Evolutionary conservation across 2,329 filamentous ascomycete genomes (phyloP), one percentile per base, ranked within the genome.

Genomic region (Exophiala phaeomuriformis): DNA sequence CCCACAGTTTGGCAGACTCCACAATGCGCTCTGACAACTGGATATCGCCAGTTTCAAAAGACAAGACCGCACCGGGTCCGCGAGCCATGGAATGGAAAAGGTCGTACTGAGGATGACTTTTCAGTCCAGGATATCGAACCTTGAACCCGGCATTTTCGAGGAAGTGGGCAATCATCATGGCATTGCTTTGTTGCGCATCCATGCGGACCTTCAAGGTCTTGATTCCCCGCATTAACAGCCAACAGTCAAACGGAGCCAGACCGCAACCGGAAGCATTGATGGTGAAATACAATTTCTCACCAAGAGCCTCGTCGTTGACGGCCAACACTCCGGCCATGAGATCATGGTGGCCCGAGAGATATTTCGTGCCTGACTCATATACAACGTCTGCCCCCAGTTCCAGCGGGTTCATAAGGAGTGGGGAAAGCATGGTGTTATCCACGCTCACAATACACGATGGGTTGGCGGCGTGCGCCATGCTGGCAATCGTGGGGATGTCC

Each of bases 371-470:
- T 29, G 88, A 95, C 74, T 98, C 93, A 72, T 98, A 98, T 52
- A 95, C 89, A 62, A 98, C 86, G 65, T 98, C 93, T 10, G 91
- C 90, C 53, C 94, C 93, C 30, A 97, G 79, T 57, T 97, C 91
- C 12, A 98, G 81, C 4, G 93, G 93, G 72, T 95, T 97, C 66
- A 85, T 85, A 5, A 98, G 83, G 76, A 96, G 85, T 7, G 93
- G 93, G 1, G 90, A 96, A 61, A 98, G 84, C 93, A 98, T 98
- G 53, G 93, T 98, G 75, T 98, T 98, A 72, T 98, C 93, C 29
- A 97, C 93, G 1, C 90, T 83, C 10, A 98, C 90, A 39, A 97
- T 75, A 29, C 88, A 86, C 58, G 81, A 81, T 5, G 85, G 76
- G 69, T 93, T 95, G 47, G 80, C 81, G 36, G 84, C 82, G 69